These are phyloP conservation scores for Paramecium tetraurelia DNA, from an alignment of 73 alveolate species.

Conservation along the genomic window DNA sequence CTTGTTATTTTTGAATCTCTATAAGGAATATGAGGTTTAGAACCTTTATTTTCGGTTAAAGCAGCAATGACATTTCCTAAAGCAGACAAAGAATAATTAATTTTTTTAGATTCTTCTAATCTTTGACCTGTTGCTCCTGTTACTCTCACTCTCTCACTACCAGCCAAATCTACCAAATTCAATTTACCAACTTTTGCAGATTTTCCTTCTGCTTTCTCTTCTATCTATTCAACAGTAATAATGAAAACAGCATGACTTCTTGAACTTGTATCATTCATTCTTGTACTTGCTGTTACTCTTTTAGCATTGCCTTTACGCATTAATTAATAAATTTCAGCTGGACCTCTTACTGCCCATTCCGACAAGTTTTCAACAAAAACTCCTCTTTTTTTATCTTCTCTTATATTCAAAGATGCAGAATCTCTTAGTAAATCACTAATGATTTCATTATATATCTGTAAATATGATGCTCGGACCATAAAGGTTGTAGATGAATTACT, in stretches of 20 bases:
- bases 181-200: slow-evolving; percentile 75
- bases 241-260: slow-evolving; percentile 96
- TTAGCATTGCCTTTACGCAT: slow-evolving; percentile 90
- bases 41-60: slow-evolving; percentile 67
- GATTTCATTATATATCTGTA: slow-evolving; percentile 89
- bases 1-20: slow-evolving; percentile 88
- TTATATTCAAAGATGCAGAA: slow-evolving; percentile 66
- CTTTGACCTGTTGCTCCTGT: slow-evolving; percentile 82
- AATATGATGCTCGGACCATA: slow-evolving; percentile 81
- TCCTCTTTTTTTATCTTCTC: slow-evolving; percentile 96
- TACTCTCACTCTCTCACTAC: slow-evolving; percentile 81
- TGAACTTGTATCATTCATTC: slow-evolving; percentile 95
- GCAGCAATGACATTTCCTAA: slow-evolving; percentile 86
- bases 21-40: slow-evolving; percentile 81
- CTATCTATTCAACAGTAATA: slow-evolving; percentile 87
- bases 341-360: slow-evolving; percentile 96
- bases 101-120: slow-evolving; percentile 83
- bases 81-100: slow-evolving; percentile 81
- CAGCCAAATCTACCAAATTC: slow-evolving; percentile 88
- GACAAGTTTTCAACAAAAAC: slow-evolving; percentile 94
- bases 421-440: slow-evolving; percentile 69
- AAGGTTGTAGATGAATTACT: slow-evolving; percentile 69
- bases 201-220: slow-evolving; percentile 30
- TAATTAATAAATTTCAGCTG: slow-evolving; percentile 86
- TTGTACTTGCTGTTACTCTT: slow-evolving; percentile 91